Evolutionary conservation across 257 asterid species (phyloP).

Genomic region (Knoxia roxburghii): DNA sequence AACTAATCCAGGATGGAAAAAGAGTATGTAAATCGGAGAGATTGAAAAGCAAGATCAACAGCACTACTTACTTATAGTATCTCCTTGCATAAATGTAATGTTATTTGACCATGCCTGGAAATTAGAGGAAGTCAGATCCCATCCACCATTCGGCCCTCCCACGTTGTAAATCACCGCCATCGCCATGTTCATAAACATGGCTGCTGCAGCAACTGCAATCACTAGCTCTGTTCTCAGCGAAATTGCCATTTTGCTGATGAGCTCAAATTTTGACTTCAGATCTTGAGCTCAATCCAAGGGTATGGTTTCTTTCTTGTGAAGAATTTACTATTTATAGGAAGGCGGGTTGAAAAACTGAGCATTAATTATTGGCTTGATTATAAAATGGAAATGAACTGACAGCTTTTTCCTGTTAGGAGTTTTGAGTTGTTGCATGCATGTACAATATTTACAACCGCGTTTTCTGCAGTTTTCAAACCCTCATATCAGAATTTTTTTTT

Average conservation of each 20-base stretch:
- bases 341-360: not conserved
- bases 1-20: too few relatives aligned
- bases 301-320: not conserved
- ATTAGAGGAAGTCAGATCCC: conserved; percentile 46
- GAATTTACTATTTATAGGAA: conserved; percentile 17
- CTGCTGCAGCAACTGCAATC: conserved; percentile 22
- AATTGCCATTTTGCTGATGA: conserved; percentile 30
- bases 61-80: conserved; percentile 40
- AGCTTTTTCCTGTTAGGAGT: conserved; percentile 5
- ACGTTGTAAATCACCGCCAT: conserved; percentile 50
- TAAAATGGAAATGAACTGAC: conserved; percentile 5
- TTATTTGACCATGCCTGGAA: conserved; percentile 51
- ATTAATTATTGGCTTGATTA: not conserved
- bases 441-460: conserved; percentile 6
- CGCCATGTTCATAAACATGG: conserved; percentile 23
- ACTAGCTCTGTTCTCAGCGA: conserved; percentile 16
- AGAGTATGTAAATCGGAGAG: too few relatives aligned
- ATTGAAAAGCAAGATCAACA: not conserved
- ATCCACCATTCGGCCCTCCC: conserved; percentile 53
- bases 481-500: too few relatives aligned
- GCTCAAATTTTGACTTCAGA: conserved; percentile 9
- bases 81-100: conserved; percentile 40
- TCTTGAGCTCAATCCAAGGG: not conserved
- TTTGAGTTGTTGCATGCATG: too few relatives aligned
- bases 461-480: not conserved